phyloP scores from a whole-genome alignment of 2,329 filamentous ascomycete genomes.

The Rutstroemia sp. region DNA sequence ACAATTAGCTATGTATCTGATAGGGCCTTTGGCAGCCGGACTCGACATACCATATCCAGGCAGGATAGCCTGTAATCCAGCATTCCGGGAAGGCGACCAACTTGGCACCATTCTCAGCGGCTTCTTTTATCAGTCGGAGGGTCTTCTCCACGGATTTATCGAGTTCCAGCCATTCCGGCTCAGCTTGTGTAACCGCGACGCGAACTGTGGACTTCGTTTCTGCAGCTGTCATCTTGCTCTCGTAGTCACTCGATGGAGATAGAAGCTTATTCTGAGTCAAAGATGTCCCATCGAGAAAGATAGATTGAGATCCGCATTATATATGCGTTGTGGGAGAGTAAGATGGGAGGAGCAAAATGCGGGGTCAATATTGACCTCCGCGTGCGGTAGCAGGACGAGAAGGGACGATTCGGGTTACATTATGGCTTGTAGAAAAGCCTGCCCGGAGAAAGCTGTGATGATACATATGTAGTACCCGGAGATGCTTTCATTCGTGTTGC shows the following conservation, averaged over 20 bases:
- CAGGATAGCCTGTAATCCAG: conserved; percentile 28
- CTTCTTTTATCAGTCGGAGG: conserved; percentile 46
- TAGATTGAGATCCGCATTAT: too few relatives aligned
- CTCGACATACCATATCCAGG: neutral
- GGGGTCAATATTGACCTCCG: too few relatives aligned
- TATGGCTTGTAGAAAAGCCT: too few relatives aligned
- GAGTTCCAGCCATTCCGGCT: conserved; percentile 53
- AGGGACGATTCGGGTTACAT: too few relatives aligned
- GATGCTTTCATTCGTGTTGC: too few relatives aligned
- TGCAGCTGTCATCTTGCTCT: neutral
- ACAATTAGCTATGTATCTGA: neutral
- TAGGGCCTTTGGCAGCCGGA: neutral
- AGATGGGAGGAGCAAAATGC: too few relatives aligned
- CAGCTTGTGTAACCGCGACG: conserved; percentile 45
- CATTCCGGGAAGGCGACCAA: conserved; percentile 47
- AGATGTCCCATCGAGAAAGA: too few relatives aligned
- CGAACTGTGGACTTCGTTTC: neutral
- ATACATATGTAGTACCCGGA: too few relatives aligned
- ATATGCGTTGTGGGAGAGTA: too few relatives aligned
- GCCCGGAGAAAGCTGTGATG: too few relatives aligned
- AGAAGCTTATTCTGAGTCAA: neutral
- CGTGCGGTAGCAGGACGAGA: too few relatives aligned
- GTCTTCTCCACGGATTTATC: conserved; percentile 47
- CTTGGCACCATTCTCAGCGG: conserved; percentile 43
- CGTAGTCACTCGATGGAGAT: neutral